These are phyloP conservation scores for Linnemannia exigua DNA, from an alignment of 192 early-diverging fungal genomes.

Conservation along the genomic window DNA sequence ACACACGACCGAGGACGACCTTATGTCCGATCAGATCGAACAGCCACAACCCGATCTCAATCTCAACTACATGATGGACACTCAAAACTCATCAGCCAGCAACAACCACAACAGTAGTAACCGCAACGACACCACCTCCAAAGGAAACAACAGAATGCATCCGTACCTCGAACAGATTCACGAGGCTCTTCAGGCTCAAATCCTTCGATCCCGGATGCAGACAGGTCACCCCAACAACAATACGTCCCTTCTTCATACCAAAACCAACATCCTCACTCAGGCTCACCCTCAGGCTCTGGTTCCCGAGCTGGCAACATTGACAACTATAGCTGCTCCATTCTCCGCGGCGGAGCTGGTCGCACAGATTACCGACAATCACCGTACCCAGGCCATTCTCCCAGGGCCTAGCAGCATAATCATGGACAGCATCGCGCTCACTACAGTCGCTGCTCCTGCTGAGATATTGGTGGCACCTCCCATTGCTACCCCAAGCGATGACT, in stretches of 20 bases:
- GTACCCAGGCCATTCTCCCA: no score
- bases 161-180: not conserved
- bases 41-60: not conserved
- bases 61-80: not conserved
- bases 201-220: not conserved
- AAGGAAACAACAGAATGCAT: not conserved
- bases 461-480: no score
- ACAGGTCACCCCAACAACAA: not conserved
- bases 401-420: no score
- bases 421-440: no score
- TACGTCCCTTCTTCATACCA: no score
- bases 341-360: not conserved
- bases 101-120: not conserved
- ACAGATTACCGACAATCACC: not conserved
- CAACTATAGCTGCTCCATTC: not conserved
- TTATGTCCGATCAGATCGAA: not conserved
- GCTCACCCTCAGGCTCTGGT: no score
- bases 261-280: not conserved
- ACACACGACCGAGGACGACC: not conserved
- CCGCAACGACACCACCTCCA: not conserved
- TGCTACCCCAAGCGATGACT: no score
- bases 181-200: not conserved
- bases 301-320: no score
- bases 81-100: not conserved
- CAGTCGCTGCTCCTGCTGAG: no score